A percentile compares a stretch with the other conserved stretches of the same genome.
Conservation (phyloP, 805 yeast genomes). For the Komagataella pseudopastoris region DNA sequence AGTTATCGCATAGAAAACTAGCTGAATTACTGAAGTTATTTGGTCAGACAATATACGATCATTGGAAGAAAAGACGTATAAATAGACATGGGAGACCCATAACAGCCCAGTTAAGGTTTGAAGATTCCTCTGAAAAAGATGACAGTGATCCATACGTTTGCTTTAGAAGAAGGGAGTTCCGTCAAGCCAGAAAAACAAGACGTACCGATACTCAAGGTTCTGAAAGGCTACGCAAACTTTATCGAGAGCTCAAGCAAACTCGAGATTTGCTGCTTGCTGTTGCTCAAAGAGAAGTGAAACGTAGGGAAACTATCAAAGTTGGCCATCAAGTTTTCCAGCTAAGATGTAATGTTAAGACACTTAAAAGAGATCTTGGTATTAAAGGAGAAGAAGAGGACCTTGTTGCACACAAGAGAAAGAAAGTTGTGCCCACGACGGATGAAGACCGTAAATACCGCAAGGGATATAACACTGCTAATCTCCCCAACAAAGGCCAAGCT, state of each 20-base stretch:
- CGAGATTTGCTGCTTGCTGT: conserved; percentile 54
- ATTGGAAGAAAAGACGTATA: conserved; percentile 71
- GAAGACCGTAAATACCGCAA: conserved; percentile 6
- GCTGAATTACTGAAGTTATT: conserved; percentile 35
- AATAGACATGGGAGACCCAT: conserved; percentile 56
- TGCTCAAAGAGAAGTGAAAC: conserved; percentile 59
- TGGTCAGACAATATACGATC: conserved; percentile 60
- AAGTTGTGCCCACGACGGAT: conserved; percentile 14
- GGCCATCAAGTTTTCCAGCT: conserved; percentile 61
- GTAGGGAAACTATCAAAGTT: conserved; percentile 43
- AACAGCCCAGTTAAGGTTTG: conserved; percentile 68
- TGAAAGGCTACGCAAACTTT: conserved; percentile 64
- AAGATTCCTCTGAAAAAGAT: conserved; percentile 71
- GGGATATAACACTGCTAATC: conserved; percentile 1
- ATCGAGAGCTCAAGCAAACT: conserved; percentile 67
- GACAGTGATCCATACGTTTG: conserved; percentile 92
- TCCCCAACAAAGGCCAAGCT: conserved; percentile 1
- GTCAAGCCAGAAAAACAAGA: conserved; percentile 93
- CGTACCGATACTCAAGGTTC: conserved; percentile 86
- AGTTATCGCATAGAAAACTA: conserved; percentile 28
- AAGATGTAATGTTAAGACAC: conserved; percentile 55
- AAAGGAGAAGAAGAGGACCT: conserved; percentile 79
- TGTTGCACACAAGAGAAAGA: conserved; percentile 64
- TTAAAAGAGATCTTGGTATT: conserved; percentile 65
- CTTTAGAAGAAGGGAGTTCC: conserved; percentile 87